Evolutionary conservation across 2,329 filamentous ascomycete species (phyloP), one percentile per base, ranked within the genome.

Genomic region (Aspergillus ochraceoroseus): DNA sequence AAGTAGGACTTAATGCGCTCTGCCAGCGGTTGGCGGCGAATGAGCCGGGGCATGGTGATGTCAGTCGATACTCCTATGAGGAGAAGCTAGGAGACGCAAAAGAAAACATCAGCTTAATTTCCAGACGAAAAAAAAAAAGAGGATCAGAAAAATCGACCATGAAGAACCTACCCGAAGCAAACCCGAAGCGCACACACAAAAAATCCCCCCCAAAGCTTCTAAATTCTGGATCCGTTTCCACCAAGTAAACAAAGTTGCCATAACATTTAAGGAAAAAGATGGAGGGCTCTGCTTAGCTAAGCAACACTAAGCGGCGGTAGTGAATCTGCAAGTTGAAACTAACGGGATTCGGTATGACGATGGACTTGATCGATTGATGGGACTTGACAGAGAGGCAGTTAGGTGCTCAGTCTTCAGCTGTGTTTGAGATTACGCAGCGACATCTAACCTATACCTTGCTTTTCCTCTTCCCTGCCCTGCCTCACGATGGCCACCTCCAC

Each of bases 1-100:
- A 95, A 71, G 63, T 80, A 80, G 41, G 85, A 75, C 61, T 80
- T 80, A 63, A 96, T 76, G 63, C 90, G 86, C 74, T 96, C 84
- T 19, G 70, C 62, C 53, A 95, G 76, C 62, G 92, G 83, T 61
- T 79, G 80, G 56, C 80, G 82, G 61, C 92, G 87, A 54, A 98
- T 81, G 47, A 95, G 77, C 57, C 83, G 82, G 55, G 88, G 87
- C 75, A 87, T 83, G 62, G 71, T 79, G 75, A 34, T 35, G 38
- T 29, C 31, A 26, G 19, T 22, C 7, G 11, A 25, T 17, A 29
- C 12, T 14, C 6, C n/a, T 28, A 25, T 23, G 7, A 13, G 27
- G 17, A 22, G 20, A 22, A 22, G 26, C 11, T 15, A 15, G 11
- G 26, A 32, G 19, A 20, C 14, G 12, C 14, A 27, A 9, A 13